Conservation (phyloP, 805 yeast genomes). For the Yamadazyma scolyti region DNA sequence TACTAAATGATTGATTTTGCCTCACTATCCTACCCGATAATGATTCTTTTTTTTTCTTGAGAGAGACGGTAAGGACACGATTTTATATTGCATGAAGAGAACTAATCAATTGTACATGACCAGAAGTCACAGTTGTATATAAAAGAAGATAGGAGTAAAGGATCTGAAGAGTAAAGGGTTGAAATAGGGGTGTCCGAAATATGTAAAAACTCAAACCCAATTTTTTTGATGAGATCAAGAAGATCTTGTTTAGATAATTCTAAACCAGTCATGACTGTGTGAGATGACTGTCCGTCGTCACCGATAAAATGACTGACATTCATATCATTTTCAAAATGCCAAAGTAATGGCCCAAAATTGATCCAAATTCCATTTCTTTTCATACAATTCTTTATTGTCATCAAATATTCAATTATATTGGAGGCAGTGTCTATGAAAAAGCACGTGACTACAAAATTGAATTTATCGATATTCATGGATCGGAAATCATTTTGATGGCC, state of each 20-base stretch:
- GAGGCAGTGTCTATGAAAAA: slow-evolving; percentile 65
- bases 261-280: slow-evolving; percentile 47
- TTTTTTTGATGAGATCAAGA: slow-evolving; percentile 35
- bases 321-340: slow-evolving; percentile 65
- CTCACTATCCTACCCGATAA: not conserved
- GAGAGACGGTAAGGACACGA: not conserved
- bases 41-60: slow-evolving; percentile 2
- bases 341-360: slow-evolving; percentile 64
- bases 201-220: slow-evolving; percentile 51
- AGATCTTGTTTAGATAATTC: slow-evolving; percentile 60
- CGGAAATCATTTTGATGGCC: slow-evolving; percentile 42
- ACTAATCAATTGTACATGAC: too few relatives aligned
- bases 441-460: slow-evolving; percentile 49
- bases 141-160: slow-evolving; percentile 49
- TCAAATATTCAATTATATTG: slow-evolving; percentile 55
- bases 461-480: slow-evolving; percentile 28
- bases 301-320: slow-evolving; percentile 17
- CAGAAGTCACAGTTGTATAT: slow-evolving; percentile 64
- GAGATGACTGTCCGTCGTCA: slow-evolving; percentile 21
- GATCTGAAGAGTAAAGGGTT: slow-evolving; percentile 53
- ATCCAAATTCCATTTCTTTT: slow-evolving; percentile 52
- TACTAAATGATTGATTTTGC: not conserved
- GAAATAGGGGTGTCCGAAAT: slow-evolving; percentile 33
- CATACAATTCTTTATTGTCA: slow-evolving; percentile 44
- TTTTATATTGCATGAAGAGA: too few relatives aligned